Evolutionary conservation across 768 basidiomycete genomes (phyloP).

Genomic region (Holtermannia corniformis): DNA sequence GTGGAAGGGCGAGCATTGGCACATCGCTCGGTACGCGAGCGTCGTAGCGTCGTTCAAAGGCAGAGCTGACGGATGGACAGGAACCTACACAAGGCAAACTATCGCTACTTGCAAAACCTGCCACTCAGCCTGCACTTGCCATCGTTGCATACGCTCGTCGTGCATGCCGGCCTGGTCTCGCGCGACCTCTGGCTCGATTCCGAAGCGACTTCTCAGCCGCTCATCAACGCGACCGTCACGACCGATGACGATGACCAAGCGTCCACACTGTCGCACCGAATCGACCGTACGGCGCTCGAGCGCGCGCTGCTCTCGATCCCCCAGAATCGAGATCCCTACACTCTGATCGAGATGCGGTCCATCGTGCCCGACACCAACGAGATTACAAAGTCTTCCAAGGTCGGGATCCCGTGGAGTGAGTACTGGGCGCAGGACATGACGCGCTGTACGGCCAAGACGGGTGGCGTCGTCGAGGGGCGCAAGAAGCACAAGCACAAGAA

Average conservation of each 20-base stretch:
- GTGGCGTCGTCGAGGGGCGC: neutral
- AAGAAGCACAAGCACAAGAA: slow-evolving; percentile 12
- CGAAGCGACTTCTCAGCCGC: slow-evolving; percentile 55
- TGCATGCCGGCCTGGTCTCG: slow-evolving; percentile 74
- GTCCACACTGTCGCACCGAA: slow-evolving; percentile 25
- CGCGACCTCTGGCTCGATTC: slow-evolving; percentile 53
- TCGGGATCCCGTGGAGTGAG: slow-evolving; percentile 65
- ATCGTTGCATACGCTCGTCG: slow-evolving; percentile 62
- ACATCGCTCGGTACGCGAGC: slow-evolving; percentile 53
- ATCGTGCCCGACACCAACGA: slow-evolving; percentile 45
- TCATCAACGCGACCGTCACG: slow-evolving; percentile 45
- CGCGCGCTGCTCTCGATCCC: slow-evolving; percentile 59
- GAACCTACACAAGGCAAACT: slow-evolving; percentile 54
- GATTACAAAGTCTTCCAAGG: slow-evolving; percentile 43
- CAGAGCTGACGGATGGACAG: slow-evolving; percentile 26
- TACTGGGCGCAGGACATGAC: slow-evolving; percentile 50
- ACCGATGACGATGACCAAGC: slow-evolving; percentile 6
- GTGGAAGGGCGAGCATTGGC: slow-evolving; percentile 67
- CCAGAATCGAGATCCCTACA: slow-evolving; percentile 71
- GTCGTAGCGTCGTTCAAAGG: neutral
- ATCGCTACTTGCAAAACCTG: slow-evolving; percentile 61
- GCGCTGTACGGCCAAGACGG: slow-evolving; percentile 24
- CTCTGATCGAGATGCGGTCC: slow-evolving; percentile 61
- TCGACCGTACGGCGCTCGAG: slow-evolving; percentile 57
- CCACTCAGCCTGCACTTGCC: slow-evolving; percentile 70